Conservation (phyloP, 129 eudicot species). For the Chrysanthemum seticuspe region DNA sequence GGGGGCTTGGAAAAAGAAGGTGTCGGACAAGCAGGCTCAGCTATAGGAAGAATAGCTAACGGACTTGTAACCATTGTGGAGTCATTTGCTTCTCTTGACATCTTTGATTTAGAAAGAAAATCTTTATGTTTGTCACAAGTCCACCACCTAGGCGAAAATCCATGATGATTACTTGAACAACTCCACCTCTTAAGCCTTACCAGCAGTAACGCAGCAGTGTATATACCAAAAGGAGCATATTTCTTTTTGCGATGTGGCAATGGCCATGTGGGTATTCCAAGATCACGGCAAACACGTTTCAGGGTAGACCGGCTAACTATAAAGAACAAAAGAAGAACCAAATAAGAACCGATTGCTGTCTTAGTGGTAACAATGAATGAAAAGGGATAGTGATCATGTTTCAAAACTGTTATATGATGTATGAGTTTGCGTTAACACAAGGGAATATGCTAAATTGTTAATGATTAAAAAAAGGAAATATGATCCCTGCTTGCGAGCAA, state of each 20-base stretch:
- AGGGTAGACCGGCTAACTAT: slow-evolving; percentile 28
- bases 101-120: not conserved
- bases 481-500: too few relatives aligned
- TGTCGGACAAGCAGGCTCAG: not conserved
- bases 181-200: slow-evolving; percentile 17
- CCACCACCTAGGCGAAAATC: slow-evolving; percentile 18
- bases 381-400: too few relatives aligned
- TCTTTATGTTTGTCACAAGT: slow-evolving; percentile 8
- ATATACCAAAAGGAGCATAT: slow-evolving; percentile 1
- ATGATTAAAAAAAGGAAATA: too few relatives aligned
- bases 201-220: not conserved
- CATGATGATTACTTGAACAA: slow-evolving; percentile 18
- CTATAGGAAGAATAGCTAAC: not conserved
- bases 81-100: too few relatives aligned
- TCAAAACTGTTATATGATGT: not conserved
- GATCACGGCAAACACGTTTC: slow-evolving; percentile 19
- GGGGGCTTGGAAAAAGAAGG: not conserved
- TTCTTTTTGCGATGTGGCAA: slow-evolving; percentile 2
- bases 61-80: not conserved
- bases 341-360: not conserved
- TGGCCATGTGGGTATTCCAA: slow-evolving; percentile 10
- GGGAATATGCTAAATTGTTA: too few relatives aligned
- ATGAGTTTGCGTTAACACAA: not conserved
- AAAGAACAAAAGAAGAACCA: not conserved
- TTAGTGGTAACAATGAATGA: too few relatives aligned